Base-by-base conservation (phyloP, 108 stramenopile genomes). In the Cyclotella choctawhatcheeana region DNA sequence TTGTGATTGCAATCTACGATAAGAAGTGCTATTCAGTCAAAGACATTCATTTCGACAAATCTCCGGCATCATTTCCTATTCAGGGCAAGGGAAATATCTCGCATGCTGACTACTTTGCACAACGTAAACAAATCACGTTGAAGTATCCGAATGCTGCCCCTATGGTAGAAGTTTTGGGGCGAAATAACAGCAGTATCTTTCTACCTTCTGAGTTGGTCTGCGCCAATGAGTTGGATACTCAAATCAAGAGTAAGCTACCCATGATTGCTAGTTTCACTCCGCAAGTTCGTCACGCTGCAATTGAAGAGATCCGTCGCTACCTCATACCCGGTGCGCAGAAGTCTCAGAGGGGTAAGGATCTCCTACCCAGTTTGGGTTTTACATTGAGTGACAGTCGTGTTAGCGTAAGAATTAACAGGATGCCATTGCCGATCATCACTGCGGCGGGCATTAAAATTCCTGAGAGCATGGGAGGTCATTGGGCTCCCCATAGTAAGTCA, bases 251-350 rank as follows among this genome's bases (percentile, higher is more conserved):
- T 52, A 76, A 84, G 68, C 75, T 89, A 14, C 88, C 88, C 3
- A 69, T 76, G 80, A 86, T 89, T 80, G 88, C 88, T 0, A 84
- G 85, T 50, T 89, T 73, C 58, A 81, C 69, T 14, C 88, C 88
- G 5, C 5, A 26, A 27, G 27, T 27, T 22, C 27, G 21, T 50
- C 48, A 50, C 69, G 45, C 61, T 21, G 88, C 83, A 1, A 83
- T 89, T 55, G 88, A 89, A 4, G 73, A 80, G 45, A 82, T 89
- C 31, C 52, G 73, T 2, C 32, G 53, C 13, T 86, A 71, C 47
- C 48, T 89, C 45, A 64, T 77, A 31, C 88, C 88, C 16, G 88
- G 88, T 17, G 85, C 83, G 3, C 84, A 88, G 60, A 84, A 71
- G 33, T 58, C 82, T n/a, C 84, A 76, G 44, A 65, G 58, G 20